Conservation (phyloP, 768 basidiomycete species). For the Hydnomerulius pinastri region DNA sequence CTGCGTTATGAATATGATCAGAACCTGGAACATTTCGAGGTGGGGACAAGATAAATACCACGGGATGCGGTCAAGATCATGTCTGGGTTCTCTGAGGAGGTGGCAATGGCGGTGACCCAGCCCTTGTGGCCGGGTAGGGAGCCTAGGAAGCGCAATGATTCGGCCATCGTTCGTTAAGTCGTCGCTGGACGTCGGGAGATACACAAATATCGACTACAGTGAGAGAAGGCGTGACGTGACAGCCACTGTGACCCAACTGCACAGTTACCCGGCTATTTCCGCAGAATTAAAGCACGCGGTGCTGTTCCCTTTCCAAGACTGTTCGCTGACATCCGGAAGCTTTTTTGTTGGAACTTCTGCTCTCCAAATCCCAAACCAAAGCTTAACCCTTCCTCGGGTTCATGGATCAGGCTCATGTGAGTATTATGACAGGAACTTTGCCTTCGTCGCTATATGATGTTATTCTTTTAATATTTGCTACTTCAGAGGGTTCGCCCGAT, state of each 20-base stretch:
- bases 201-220: constrained; percentile 28
- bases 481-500: constrained; percentile 61
- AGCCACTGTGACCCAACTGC: constrained; percentile 69
- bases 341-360: background rate
- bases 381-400: background rate
- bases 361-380: background rate
- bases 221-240: constrained; percentile 41
- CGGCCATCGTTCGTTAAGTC: constrained; percentile 59
- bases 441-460: constrained; percentile 37
- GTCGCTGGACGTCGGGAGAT: constrained; percentile 26
- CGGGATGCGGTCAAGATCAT: constrained; percentile 98
- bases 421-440: constrained; percentile 19
- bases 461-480: constrained; percentile 64
- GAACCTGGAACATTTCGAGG: constrained; percentile 14
- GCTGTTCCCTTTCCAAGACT: background rate
- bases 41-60: constrained; percentile 53
- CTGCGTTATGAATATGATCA: constrained; percentile 43
- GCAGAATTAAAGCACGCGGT: background rate
- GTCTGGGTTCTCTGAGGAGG: constrained; percentile 97
- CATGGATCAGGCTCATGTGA: background rate
- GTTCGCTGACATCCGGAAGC: no score
- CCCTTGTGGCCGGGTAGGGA: constrained; percentile 92
- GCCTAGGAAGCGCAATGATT: constrained; percentile 89
- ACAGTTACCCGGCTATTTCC: constrained; percentile 50
- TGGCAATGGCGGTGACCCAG: constrained; percentile 99